A percentile compares a stretch with the other conserved stretches of the same genome.
phyloP scores from a whole-genome alignment of 345 rosid genomes.

The Pistacia atlantica region DNA sequence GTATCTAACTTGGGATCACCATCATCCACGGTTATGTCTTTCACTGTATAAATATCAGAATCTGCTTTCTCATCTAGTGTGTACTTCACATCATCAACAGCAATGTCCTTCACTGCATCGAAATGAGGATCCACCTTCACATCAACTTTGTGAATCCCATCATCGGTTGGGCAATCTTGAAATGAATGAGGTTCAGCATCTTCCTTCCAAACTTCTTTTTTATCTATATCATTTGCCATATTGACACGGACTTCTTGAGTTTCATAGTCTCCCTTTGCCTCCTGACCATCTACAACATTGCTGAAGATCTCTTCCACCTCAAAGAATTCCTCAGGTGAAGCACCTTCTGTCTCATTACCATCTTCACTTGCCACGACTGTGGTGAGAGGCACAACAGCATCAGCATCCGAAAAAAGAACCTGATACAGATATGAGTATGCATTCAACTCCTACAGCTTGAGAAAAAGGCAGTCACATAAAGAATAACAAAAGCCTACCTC shows the following conservation, averaged over 20 bases:
- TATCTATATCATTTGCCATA: constrained; percentile 40
- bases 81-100: constrained; percentile 90
- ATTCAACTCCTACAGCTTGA: constrained; percentile 66
- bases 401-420: constrained; percentile 86
- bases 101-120: constrained; percentile 87
- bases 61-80: constrained; percentile 52
- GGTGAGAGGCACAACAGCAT: constrained; percentile 64
- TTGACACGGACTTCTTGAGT: constrained; percentile 36
- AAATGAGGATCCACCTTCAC: constrained; percentile 42
- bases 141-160: constrained; percentile 54
- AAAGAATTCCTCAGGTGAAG: constrained; percentile 94
- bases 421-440: constrained; percentile 71
- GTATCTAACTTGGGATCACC: constrained; percentile 46
- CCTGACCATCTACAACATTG: constrained; percentile 63
- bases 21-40: constrained; percentile 87
- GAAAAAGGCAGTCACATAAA: constrained; percentile 24
- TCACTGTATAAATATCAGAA: constrained; percentile 57
- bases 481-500: constrained; percentile 67
- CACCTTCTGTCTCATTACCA: constrained; percentile 56
- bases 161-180: constrained; percentile 76
- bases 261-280: constrained; percentile 51
- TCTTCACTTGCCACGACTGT: constrained; percentile 56
- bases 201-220: constrained; percentile 67
- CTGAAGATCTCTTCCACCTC: constrained; percentile 98
- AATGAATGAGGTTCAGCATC: constrained; percentile 66